Base-by-base conservation (phyloP, 2,329 filamentous ascomycete genomes). In the Xenosphaeropsis pyriputrescens region DNA sequence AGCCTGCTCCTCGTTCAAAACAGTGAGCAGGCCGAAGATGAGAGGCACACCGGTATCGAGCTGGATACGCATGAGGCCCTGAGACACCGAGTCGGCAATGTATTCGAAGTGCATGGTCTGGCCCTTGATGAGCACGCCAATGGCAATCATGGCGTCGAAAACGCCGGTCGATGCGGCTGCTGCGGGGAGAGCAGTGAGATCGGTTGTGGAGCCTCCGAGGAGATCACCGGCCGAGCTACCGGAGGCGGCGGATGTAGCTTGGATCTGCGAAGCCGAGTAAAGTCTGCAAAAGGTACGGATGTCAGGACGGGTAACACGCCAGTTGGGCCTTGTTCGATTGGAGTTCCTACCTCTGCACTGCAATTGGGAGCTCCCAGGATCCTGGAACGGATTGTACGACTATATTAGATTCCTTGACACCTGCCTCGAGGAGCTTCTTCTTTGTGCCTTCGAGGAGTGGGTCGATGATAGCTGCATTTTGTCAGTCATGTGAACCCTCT, bases 21-120 rank as follows among this genome's bases (percentile, higher is more conserved):
- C 77, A 16, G 91, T 98, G 58, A 98, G 64, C 50, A 96, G 67
- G 12, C 91, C 89, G 59, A 96, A 94, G 41, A 96, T 74, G 42
- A 98, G 81, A 22, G 91, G 91, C 36, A 93, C 75, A 33, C 85
- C 83, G 8, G 76, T 78, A 57, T 98, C 89, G 39, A 96, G 68
- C 59, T 93, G 86, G 41, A 96, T 78, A 46, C 85, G 78, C 91
- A 98, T 98, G 43, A 98, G 69, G 6, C 85, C 91, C 44, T 94
- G 85, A 41, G 78, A 85, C 6, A 93, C 86, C 31, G 85, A 75
- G 46, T 96, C 91, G 32, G 88, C 73, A 51, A 98, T 98, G 64
- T 98, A 96, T 63, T 98, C 91, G 54, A 98, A 98, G 63, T 98
- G 91, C 86, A 95, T 95, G 6, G 91, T 96, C 62, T 93, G 84